These are phyloP conservation scores for Neurospora intermedia DNA, from an alignment of 495 filamentous ascomycete genomes.

Conservation along the genomic window DNA sequence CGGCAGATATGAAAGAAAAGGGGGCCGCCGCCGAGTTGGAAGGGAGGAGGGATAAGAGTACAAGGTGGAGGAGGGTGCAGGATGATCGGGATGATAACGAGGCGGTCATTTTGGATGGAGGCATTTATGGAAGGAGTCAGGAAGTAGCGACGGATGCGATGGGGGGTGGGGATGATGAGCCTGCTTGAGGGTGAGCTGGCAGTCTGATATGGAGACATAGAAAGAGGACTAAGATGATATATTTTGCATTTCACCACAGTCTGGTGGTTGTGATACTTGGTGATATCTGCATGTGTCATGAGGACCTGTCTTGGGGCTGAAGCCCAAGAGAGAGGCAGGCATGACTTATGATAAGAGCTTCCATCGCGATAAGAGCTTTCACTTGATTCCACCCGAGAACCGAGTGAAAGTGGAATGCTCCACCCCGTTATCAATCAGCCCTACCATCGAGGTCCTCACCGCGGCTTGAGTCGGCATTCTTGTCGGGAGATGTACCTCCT, in stretches of 20 bases:
- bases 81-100: constrained; percentile 88
- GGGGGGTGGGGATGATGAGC: neutral
- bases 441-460: neutral
- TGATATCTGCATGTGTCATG: neutral
- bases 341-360: neutral
- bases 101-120: constrained; percentile 81
- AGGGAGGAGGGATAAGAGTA: constrained; percentile 31
- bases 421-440: neutral
- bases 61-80: constrained; percentile 79
- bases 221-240: neutral
- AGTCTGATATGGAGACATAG: neutral
- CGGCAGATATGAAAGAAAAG: constrained; percentile 29
- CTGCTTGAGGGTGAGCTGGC: neutral
- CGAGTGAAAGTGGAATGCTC: neutral
- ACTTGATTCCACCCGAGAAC: too few relatives aligned
- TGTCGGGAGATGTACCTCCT: too few relatives aligned
- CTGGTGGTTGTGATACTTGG: neutral
- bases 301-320: neutral
- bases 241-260: neutral
- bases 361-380: neutral
- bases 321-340: neutral
- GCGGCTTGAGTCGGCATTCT: neutral
- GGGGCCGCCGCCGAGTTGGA: constrained; percentile 24
- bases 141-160: neutral
- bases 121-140: constrained; percentile 35